Evolutionary conservation across 2,329 filamentous ascomycete species (phyloP).

Genomic region (Penicillium sp.): DNA sequence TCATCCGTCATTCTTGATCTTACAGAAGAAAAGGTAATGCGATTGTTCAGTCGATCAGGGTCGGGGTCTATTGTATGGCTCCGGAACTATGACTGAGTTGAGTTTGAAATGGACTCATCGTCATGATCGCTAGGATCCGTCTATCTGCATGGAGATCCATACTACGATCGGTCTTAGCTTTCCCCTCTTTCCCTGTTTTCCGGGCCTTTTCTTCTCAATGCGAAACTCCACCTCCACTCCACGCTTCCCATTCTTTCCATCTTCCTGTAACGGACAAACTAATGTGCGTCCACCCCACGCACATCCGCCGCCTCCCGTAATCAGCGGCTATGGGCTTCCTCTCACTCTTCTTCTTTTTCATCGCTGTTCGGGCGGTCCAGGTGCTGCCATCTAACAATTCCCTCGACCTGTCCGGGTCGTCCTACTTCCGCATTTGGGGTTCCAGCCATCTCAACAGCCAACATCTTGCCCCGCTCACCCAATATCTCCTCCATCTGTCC

Average conservation of each 20-base stretch:
- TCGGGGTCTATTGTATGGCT: neutral
- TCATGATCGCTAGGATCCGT: conserved; percentile 10
- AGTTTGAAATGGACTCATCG: neutral
- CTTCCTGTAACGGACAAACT: conserved; percentile 10
- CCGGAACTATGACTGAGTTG: no score
- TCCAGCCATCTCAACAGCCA: conserved; percentile 16
- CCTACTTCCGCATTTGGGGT: conserved; percentile 25
- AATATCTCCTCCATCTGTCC: conserved; percentile 18
- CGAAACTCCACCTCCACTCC: conserved; percentile 9
- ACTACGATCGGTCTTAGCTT: conserved; percentile 22
- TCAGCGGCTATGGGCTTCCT: conserved; percentile 11
- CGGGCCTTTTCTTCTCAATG: conserved; percentile 11
- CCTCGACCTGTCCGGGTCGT: conserved; percentile 20
- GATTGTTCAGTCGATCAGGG: neutral
- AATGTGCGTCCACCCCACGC: conserved; percentile 15
- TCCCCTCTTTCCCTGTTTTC: conserved; percentile 23
- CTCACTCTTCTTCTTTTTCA: conserved; percentile 10
- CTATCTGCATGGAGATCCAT: conserved; percentile 19
- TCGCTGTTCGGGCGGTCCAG: conserved; percentile 15
- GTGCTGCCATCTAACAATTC: conserved; percentile 32
- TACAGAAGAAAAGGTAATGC: neutral
- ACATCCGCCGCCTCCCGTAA: conserved; percentile 11
- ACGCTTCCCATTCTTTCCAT: conserved; percentile 3
- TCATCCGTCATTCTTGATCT: no score
- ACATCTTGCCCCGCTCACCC: conserved; percentile 27